Conservation (phyloP, 2,329 filamentous ascomycete genomes). For the Trichoderma gracile region DNA sequence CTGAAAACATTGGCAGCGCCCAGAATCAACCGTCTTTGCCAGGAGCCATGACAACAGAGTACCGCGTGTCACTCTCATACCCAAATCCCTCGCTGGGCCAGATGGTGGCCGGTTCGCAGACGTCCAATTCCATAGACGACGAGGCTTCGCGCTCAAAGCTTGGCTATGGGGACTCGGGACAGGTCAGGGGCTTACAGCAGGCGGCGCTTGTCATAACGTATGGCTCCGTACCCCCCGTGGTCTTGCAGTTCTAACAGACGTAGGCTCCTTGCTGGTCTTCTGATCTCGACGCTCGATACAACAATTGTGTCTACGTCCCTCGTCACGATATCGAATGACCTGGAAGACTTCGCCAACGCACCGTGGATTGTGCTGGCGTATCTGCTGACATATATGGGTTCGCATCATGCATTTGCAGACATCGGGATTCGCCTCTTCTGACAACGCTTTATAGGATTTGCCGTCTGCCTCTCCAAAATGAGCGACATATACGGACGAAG, state of each 20-base stretch:
- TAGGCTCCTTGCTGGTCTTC: conserved; percentile 53
- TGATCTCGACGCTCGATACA: conserved; percentile 59
- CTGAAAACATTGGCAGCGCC: no score
- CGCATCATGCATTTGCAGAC: conserved; percentile 22
- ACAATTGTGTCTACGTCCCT: conserved; percentile 61
- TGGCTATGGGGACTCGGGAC: not conserved
- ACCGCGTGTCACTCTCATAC: conserved; percentile 38
- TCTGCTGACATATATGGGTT: conserved; percentile 58
- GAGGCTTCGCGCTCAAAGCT: conserved; percentile 1
- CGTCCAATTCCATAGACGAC: conserved; percentile 12
- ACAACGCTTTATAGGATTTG: conserved; percentile 46
- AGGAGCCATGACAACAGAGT: conserved; percentile 34
- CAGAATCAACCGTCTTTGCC: not conserved
- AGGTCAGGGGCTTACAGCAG: conserved; percentile 22
- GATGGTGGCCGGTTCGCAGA: conserved; percentile 30
- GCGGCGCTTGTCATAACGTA: conserved; percentile 28
- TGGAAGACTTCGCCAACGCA: conserved; percentile 52
- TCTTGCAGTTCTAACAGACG: not conserved
- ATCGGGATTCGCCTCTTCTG: conserved; percentile 21
- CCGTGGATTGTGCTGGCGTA: conserved; percentile 60
- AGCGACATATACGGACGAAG: conserved; percentile 61
- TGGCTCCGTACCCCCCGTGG: not conserved
- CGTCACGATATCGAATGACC: conserved; percentile 55
- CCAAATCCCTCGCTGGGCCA: conserved; percentile 39
- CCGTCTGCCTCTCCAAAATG: conserved; percentile 58